phyloP scores from a whole-genome alignment of 78 protist species.

The Dictyostelium citrinum region DNA sequence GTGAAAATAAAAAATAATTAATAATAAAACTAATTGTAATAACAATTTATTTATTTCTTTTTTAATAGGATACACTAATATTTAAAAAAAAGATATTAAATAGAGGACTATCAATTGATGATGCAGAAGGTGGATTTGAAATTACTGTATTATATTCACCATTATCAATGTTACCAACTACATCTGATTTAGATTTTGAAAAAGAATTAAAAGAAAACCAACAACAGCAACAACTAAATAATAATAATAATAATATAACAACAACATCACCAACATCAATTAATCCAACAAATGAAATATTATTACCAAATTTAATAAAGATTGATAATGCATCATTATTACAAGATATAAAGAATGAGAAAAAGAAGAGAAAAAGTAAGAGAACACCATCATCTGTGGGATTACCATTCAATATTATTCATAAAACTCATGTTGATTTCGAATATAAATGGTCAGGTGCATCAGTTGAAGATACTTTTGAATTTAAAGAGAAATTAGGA shows the following conservation, averaged over 20 bases:
- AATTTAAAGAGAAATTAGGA: constrained; percentile 73
- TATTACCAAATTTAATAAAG: background rate
- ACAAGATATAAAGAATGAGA: background rate
- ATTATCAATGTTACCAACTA: constrained; percentile 51
- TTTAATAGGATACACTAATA: constrained; percentile 54
- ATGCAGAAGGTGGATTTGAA: constrained; percentile 75
- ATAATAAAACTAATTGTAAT: background rate
- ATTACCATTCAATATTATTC: constrained; percentile 77
- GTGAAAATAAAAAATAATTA: background rate
- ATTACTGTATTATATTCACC: constrained; percentile 50
- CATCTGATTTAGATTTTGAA: constrained; percentile 17
- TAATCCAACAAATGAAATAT: background rate
- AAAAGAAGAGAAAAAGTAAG: background rate
- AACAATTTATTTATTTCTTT: background rate
- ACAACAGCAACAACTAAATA: background rate
- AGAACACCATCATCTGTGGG: constrained; percentile 61
- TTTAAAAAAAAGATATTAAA: constrained; percentile 33
- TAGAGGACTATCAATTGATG: constrained; percentile 64
- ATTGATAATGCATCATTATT: background rate
- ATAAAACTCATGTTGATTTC: constrained; percentile 83
- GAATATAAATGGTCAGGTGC: constrained; percentile 81
- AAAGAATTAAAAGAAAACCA: background rate
- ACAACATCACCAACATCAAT: background rate
- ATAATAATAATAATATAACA: background rate
- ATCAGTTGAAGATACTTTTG: constrained; percentile 59